phyloP scores from a whole-genome alignment of 805 yeast species.

The Candida pseudoglaebosa region DNA sequence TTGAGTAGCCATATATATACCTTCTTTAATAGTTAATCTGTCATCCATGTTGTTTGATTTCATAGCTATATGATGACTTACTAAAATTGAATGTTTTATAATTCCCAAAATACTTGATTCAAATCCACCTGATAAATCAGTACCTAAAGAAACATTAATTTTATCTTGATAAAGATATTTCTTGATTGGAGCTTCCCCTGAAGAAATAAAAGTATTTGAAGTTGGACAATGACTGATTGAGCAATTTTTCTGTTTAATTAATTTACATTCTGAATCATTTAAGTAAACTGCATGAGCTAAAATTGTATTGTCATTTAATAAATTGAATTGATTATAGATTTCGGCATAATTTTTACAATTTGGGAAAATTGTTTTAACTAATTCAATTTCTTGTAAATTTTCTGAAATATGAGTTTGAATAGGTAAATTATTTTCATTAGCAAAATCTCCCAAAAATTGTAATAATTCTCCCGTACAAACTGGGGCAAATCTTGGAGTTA shows the following conservation, averaged over 20 bases:
- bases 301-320: constrained; percentile 64
- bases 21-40: constrained; percentile 65
- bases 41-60: constrained; percentile 35
- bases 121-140: constrained; percentile 42
- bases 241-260: constrained; percentile 51
- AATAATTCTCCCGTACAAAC: constrained; percentile 67
- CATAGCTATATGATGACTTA: constrained; percentile 39
- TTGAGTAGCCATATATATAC: constrained; percentile 72
- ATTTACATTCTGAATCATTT: constrained; percentile 54
- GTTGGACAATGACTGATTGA: constrained; percentile 94
- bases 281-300: constrained; percentile 89
- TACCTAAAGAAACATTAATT: constrained; percentile 68
- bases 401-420: constrained; percentile 93
- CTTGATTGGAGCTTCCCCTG: constrained; percentile 85
- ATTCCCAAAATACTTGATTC: constrained; percentile 36
- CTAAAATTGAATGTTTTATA: constrained; percentile 31
- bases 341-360: constrained; percentile 63
- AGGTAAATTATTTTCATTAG: constrained; percentile 50
- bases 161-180: constrained; percentile 55
- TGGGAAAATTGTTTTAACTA: constrained; percentile 74
- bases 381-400: constrained; percentile 65
- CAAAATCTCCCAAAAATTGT: constrained; percentile 55
- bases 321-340: constrained; percentile 63
- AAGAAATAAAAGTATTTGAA: constrained; percentile 80
- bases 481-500: constrained; percentile 95